Conservation (phyloP, 139 green algal genomes). For the Bryopsis sp. region DNA sequence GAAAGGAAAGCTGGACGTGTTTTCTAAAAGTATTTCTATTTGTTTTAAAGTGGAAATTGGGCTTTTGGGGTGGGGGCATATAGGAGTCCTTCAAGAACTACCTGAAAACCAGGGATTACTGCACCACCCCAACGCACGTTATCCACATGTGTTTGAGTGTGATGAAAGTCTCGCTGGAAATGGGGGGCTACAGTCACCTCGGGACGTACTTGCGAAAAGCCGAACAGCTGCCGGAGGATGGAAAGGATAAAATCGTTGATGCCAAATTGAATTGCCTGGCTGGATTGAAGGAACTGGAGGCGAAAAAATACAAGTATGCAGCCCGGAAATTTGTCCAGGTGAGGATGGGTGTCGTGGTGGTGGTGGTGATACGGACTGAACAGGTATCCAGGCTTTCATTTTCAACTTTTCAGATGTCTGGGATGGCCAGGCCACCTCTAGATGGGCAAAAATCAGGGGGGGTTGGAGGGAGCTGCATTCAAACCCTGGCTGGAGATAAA, state of each 20-base stretch:
- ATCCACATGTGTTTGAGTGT: conserved; percentile 81
- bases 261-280: conserved; percentile 55
- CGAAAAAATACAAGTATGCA: conserved; percentile 67
- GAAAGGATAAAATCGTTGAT: conserved; percentile 28
- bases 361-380: no score
- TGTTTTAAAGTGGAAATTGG: no score
- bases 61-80: background rate
- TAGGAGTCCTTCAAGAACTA: conserved; percentile 85
- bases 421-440: background rate
- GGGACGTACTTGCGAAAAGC: conserved; percentile 79
- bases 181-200: conserved; percentile 77
- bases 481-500: no score
- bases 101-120: conserved; percentile 84
- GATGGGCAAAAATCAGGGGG: no score
- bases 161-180: conserved; percentile 63
- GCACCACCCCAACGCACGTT: conserved; percentile 76
- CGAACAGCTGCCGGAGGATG: conserved; percentile 49
- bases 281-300: conserved; percentile 50
- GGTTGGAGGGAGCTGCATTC: no score
- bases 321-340: conserved; percentile 60
- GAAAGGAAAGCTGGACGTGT: no score
- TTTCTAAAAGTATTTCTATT: no score
- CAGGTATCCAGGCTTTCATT: background rate
- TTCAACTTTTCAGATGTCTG: background rate
- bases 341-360: background rate